Conservation (phyloP, 805 yeast species). For the Pichia rugopelliculosa region DNA sequence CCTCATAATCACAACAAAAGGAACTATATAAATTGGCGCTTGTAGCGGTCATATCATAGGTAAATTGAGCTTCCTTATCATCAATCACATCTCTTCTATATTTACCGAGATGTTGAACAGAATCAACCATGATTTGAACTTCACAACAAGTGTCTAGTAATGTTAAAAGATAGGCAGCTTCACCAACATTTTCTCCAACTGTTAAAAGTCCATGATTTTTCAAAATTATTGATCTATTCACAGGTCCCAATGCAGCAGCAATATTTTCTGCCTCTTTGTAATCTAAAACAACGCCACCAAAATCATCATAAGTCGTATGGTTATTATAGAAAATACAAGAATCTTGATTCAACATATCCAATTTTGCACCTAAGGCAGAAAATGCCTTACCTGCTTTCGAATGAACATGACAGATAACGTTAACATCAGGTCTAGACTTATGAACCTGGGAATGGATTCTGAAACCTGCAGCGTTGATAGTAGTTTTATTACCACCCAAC, state of each 20-base stretch:
- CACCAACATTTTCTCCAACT: slow-evolving; percentile 62
- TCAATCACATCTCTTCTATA: slow-evolving; percentile 3
- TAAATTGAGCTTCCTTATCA: slow-evolving; percentile 2
- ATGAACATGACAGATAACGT: slow-evolving; percentile 69
- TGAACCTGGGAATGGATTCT: slow-evolving; percentile 61
- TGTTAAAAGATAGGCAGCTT: slow-evolving; percentile 47
- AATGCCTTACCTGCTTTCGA: slow-evolving; percentile 58
- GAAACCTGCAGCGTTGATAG: slow-evolving; percentile 61
- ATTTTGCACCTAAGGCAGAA: slow-evolving; percentile 53
- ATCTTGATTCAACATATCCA: slow-evolving; percentile 79
- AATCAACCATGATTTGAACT: slow-evolving; percentile 57
- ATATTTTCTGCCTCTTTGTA: slow-evolving; percentile 53
- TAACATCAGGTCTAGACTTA: slow-evolving; percentile 58
- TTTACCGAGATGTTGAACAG: slow-evolving; percentile 21
- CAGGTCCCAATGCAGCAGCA: slow-evolving; percentile 53
- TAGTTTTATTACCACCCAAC: slow-evolving; percentile 43
- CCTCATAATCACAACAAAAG: slow-evolving; percentile 4
- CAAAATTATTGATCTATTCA: slow-evolving; percentile 46
- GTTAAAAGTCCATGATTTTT: slow-evolving; percentile 71
- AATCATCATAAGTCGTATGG: slow-evolving; percentile 57
- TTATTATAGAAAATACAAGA: slow-evolving; percentile 57
- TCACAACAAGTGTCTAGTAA: slow-evolving; percentile 58
- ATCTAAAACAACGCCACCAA: slow-evolving; percentile 75
- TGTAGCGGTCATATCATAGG: slow-evolving; percentile 3
- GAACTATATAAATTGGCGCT: slow-evolving; percentile 2